These are phyloP conservation scores for Lagerstroemia speciosa DNA, from an alignment of 345 rosid species.

Conservation along the genomic window DNA sequence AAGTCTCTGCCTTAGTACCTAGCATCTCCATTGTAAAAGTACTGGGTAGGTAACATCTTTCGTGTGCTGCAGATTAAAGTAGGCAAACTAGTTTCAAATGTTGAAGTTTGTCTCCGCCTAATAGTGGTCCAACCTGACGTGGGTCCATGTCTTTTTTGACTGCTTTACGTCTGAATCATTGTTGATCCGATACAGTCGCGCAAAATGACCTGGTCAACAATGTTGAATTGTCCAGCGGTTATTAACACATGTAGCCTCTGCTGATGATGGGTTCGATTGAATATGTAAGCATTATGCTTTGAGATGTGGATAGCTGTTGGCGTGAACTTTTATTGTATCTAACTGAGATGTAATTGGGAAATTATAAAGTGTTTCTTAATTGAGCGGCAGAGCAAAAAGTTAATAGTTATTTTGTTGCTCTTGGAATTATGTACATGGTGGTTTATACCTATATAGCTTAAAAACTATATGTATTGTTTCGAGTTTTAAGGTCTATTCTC, in stretches of 20 bases:
- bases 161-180: background rate
- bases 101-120: background rate
- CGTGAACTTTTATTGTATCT: background rate
- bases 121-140: background rate
- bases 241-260: background rate
- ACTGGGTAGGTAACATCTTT: background rate
- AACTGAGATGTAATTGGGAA: background rate
- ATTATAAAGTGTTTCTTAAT: background rate
- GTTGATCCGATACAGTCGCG: background rate
- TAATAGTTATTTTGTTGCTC: background rate
- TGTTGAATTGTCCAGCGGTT: background rate
- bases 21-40: too few relatives aligned
- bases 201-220: too few relatives aligned
- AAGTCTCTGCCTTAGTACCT: background rate
- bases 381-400: too few relatives aligned
- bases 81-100: background rate
- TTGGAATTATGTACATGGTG: background rate
- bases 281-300: background rate
- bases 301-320: too few relatives aligned
- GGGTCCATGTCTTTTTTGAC: background rate
- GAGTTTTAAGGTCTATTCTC: background rate
- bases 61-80: background rate
- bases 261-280: background rate
- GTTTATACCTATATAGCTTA: background rate
- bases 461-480: background rate